Conservation (phyloP, 1,139 yeast genomes). For the Taiozyma sp. region DNA sequence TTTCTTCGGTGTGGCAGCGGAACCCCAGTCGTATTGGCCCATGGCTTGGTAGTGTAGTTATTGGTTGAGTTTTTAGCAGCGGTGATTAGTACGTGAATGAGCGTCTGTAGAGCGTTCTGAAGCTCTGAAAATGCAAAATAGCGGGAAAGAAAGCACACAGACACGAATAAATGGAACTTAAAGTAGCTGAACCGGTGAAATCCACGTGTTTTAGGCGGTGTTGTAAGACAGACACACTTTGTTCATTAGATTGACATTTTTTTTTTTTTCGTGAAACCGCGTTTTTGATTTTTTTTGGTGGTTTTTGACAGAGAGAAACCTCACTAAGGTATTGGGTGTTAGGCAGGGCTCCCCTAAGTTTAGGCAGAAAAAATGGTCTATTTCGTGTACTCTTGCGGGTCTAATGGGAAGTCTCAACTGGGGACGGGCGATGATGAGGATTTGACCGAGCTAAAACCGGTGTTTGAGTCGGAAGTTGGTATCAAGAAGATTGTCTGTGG, state of each 20-base stretch:
- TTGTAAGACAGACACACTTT: neutral
- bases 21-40: constrained; percentile 4
- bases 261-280: neutral
- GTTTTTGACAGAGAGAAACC: neutral
- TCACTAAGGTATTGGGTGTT: neutral
- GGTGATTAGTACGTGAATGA: neutral
- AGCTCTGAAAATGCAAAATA: neutral
- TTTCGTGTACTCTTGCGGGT: constrained; percentile 59
- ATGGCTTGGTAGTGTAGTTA: neutral
- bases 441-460: constrained; percentile 28
- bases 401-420: constrained; percentile 77
- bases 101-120: neutral
- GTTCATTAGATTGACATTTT: neutral
- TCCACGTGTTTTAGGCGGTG: neutral
- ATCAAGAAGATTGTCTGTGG: constrained; percentile 60
- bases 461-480: constrained; percentile 14
- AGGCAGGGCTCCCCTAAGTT: neutral
- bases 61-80: neutral
- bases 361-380: constrained; percentile 17
- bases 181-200: neutral
- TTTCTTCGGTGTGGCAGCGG: constrained; percentile 21
- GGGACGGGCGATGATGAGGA: constrained; percentile 64
- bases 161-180: neutral
- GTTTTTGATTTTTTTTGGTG: neutral
- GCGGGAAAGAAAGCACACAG: neutral